A percentile compares a stretch with the other conserved stretches of the same genome.
phyloP scores from a whole-genome alignment of 441 rosid species.

The Adansonia grandidieri region DNA sequence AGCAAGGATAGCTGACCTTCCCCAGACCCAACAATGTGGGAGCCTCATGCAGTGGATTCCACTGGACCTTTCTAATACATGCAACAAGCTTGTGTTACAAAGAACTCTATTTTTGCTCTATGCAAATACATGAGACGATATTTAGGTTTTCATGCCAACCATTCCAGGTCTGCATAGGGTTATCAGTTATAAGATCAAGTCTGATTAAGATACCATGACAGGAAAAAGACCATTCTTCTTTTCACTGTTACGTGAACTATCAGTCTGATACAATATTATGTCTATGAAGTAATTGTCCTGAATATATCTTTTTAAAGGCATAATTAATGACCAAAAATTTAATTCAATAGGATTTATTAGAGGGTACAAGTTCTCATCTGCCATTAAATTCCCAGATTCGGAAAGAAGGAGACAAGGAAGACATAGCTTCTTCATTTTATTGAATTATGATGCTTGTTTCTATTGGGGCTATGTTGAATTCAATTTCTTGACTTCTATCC shows the following conservation, averaged over 20 bases:
- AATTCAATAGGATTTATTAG: background rate
- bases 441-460: background rate
- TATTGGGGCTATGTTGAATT: background rate
- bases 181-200: background rate
- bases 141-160: background rate
- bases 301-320: background rate
- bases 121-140: slow-evolving; percentile 1
- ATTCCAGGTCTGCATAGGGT: background rate
- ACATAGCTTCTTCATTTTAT: background rate
- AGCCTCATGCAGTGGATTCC: background rate
- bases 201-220: background rate
- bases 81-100: background rate
- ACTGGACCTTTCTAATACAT: background rate
- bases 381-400: background rate
- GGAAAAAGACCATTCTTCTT: background rate
- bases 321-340: background rate
- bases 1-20: no score
- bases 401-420: background rate
- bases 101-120: background rate
- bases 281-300: background rate
- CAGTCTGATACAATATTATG: background rate
- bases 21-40: background rate
- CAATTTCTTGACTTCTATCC: background rate
- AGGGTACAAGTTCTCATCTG: background rate
- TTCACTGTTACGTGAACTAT: background rate